Percentiles rank a stretch among this genome's conserved stretches.
Evolutionary conservation across 495 filamentous ascomycete species (phyloP).

Genomic region (Chaetomidium leptoderma): DNA sequence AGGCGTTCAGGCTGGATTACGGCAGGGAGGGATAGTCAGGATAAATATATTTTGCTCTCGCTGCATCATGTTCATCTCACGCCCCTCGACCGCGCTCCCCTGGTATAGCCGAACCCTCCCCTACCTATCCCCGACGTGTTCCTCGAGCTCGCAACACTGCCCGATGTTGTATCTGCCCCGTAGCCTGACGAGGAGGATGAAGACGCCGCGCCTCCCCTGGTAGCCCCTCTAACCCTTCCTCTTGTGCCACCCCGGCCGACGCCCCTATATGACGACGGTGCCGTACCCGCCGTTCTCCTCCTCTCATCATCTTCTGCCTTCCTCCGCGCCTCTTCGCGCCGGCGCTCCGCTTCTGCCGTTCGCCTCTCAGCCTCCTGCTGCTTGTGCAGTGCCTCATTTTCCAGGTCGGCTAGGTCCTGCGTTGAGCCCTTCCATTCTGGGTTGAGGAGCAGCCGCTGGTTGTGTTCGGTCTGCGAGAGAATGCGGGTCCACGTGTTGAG

Average conservation of each 20-base stretch:
- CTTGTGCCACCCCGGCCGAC: constrained; percentile 24
- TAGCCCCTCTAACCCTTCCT: constrained; percentile 19
- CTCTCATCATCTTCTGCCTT: constrained; percentile 71
- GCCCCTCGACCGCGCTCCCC: constrained; percentile 20
- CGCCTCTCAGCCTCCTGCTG: constrained; percentile 71
- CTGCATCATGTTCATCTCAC: constrained; percentile 1
- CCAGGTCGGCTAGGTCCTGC: constrained; percentile 75
- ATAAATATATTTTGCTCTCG: background rate
- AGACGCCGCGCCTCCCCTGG: constrained; percentile 16
- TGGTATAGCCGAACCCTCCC: constrained; percentile 26
- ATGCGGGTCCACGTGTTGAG: constrained; percentile 95
- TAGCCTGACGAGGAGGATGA: constrained; percentile 28
- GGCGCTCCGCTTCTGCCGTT: constrained; percentile 67
- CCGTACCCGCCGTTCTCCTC: constrained; percentile 45
- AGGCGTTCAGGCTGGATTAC: constrained; percentile 6
- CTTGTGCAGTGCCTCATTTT: constrained; percentile 66
- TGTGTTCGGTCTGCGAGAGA: constrained; percentile 93
- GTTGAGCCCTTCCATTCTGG: constrained; percentile 84
- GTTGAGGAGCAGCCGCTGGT: constrained; percentile 84
- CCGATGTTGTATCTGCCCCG: constrained; percentile 29
- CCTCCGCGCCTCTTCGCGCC: constrained; percentile 64
- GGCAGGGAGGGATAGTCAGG: background rate
- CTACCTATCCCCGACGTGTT: constrained; percentile 41
- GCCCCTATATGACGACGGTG: constrained; percentile 24
- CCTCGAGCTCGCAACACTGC: constrained; percentile 30